Evolutionary conservation across 257 asterid genomes (phyloP), one percentile per base, ranked within the genome.

Genomic region (Solanum paucissectum): DNA sequence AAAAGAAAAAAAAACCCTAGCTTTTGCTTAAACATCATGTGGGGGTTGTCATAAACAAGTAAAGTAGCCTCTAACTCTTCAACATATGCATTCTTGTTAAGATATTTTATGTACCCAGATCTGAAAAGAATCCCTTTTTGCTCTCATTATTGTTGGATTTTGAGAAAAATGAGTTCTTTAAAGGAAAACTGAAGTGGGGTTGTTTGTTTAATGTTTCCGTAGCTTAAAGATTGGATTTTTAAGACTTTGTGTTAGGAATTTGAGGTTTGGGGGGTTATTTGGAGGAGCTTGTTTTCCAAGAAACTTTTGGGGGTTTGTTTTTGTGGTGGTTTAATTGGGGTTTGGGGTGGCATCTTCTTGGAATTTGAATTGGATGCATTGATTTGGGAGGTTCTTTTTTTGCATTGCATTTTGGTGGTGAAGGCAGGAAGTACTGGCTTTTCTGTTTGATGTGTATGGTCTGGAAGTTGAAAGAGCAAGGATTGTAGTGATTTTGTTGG

Each of bases 1-100:
- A 77, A 14, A 2, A 20, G 13, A 14, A 86, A 71, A 86, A 86
- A 86, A 86, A 86, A 86, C 88, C 88, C 88, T 86, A 86, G 83
- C 83, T 86, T 72, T 86, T 86, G 71, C 71, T 79, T 44, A 44
- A 44, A 16, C 8, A 79, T 79, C 84, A 14, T 14, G 85, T 46
- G 85, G 68, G 66, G 85, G 68, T 81, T 81, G 85, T 81, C 42
- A 81, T 16, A 81, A 81, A 81, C 85, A 81, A 81, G 74, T 49
- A 86, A 86, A 60, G 72, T 76, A 46, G 83, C 32, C 71, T 55
- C 64, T 71, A 68, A 71, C 88, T 44, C 88, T 46, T 69, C 84
- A 76, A 86, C 13, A 86, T 29, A 77, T 86, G 84, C 84, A 46
- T 60, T 73, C 83, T 86, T 58, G 73, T 32, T 73, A 10, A 36